phyloP scores from a whole-genome alignment of 169 alveolate species.

The Eimeria praecox region DNA sequence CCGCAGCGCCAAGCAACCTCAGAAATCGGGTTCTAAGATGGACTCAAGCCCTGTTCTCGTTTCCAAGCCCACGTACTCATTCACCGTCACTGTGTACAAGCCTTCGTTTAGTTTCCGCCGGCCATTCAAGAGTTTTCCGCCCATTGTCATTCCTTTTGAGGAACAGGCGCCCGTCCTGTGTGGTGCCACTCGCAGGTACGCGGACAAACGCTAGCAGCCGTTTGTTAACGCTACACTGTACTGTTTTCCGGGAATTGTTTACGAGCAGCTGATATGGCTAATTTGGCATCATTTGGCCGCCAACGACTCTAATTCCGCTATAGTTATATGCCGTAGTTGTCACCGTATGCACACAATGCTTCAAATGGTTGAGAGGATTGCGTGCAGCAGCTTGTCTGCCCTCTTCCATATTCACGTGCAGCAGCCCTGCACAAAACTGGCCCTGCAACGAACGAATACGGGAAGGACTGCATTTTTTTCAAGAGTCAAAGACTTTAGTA shows the following conservation, averaged over 20 bases:
- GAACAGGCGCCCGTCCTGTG: slow-evolving; percentile 74
- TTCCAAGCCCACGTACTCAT: slow-evolving; percentile 67
- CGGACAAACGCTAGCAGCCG: slow-evolving; percentile 52
- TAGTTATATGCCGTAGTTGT: background rate
- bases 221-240: slow-evolving; percentile 2
- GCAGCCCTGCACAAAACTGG: background rate
- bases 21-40: slow-evolving; percentile 15
- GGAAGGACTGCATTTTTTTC: slow-evolving; percentile 1
- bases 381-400: background rate
- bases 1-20: slow-evolving; percentile 53
- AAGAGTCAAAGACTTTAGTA: background rate
- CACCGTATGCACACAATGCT: background rate
- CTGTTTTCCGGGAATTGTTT: background rate
- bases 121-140: slow-evolving; percentile 33
- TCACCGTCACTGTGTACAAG: slow-evolving; percentile 14
- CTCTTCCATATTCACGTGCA: background rate
- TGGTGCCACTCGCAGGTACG: slow-evolving; percentile 65
- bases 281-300: background rate
- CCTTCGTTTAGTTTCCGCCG: slow-evolving; percentile 38
- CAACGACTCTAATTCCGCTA: background rate
- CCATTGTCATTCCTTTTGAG: slow-evolving; percentile 56
- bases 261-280: background rate
- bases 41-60: slow-evolving; percentile 36
- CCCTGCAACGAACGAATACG: background rate
- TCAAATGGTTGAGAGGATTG: background rate